A percentile compares a stretch with the other conserved stretches of the same genome.
phyloP scores from a whole-genome alignment of 495 filamentous ascomycete species.

The Penicillium goetzii region DNA sequence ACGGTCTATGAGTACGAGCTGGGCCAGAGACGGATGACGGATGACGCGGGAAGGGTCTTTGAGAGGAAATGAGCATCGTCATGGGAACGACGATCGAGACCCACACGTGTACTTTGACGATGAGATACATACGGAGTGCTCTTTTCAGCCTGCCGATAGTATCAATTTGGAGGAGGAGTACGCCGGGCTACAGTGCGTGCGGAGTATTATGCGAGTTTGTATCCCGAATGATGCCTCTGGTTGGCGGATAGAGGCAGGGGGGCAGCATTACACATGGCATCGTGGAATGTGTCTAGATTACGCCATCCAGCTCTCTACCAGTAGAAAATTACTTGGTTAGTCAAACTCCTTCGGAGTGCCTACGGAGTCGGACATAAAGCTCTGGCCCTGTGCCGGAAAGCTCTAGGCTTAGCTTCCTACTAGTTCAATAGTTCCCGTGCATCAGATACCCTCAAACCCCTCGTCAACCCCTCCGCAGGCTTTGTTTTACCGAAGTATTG shows the following conservation, averaged over 20 bases:
- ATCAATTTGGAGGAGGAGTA: neutral
- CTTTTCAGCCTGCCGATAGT: constrained; percentile 3
- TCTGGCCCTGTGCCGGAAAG: constrained; percentile 7
- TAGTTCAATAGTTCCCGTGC: constrained; percentile 18
- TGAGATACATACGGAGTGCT: constrained; percentile 19
- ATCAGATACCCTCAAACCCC: constrained; percentile 2
- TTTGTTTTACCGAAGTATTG: neutral
- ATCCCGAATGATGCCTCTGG: neutral
- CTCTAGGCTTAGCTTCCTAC: constrained; percentile 10
- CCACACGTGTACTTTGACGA: constrained; percentile 28
- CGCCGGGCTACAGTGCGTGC: neutral
- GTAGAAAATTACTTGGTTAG: neutral
- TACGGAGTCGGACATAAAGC: constrained; percentile 12
- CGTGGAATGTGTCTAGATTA: constrained; percentile 1
- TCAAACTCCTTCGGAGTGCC: neutral
- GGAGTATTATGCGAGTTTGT: constrained; percentile 2
- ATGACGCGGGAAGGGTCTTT: constrained; percentile 32
- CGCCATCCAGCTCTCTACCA: neutral
- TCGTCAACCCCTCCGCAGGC: neutral
- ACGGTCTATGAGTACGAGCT: constrained; percentile 13
- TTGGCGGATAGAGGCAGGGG: neutral
- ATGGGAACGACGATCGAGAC: constrained; percentile 36
- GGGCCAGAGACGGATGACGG: constrained; percentile 31
- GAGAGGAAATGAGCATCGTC: constrained; percentile 35
- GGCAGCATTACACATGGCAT: constrained; percentile 25